These are phyloP conservation scores for Trypanosoma melophagium DNA, from an alignment of 208 protist genomes.

Conservation along the genomic window DNA sequence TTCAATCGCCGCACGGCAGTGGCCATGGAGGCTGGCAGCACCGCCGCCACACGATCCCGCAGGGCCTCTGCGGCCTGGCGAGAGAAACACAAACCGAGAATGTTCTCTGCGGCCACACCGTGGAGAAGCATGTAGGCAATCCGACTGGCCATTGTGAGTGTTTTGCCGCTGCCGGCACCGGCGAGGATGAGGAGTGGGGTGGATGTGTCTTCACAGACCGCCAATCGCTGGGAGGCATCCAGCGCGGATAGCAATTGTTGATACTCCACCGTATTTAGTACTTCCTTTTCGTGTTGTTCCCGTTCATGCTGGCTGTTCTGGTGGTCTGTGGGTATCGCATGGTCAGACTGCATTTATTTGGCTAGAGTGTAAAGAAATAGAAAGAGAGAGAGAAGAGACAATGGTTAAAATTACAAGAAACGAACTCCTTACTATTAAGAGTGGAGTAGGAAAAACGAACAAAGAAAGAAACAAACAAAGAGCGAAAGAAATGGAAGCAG, in stretches of 20 bases:
- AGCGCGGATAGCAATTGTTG: conserved; percentile 26
- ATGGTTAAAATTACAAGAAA: too few species aligned
- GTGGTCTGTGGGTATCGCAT: too few species aligned
- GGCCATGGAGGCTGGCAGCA: conserved; percentile 34
- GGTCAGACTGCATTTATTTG: too few species aligned
- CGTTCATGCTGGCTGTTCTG: too few species aligned
- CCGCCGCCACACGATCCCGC: conserved; percentile 52
- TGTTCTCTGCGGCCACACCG: conserved; percentile 50
- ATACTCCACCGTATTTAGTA: background rate
- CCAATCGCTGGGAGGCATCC: conserved; percentile 58
- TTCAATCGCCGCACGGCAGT: conserved; percentile 36
- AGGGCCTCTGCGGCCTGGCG: conserved; percentile 79
- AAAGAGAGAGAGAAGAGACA: too few species aligned
- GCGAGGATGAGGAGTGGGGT: conserved; percentile 65
- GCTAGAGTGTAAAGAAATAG: too few species aligned
- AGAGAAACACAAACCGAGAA: conserved; percentile 87
- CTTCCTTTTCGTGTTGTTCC: background rate
- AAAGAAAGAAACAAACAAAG: conserved; percentile 1
- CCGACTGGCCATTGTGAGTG: conserved; percentile 81
- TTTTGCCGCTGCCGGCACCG: conserved; percentile 88
- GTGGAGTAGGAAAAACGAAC: conserved; percentile 6
- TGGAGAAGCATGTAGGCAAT: conserved; percentile 60
- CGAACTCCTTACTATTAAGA: background rate
- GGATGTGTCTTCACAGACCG: conserved; percentile 42
- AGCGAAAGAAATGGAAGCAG: background rate